phyloP scores from a whole-genome alignment of 2,329 filamentous ascomycete genomes.

The Colletotrichum tanaceti region DNA sequence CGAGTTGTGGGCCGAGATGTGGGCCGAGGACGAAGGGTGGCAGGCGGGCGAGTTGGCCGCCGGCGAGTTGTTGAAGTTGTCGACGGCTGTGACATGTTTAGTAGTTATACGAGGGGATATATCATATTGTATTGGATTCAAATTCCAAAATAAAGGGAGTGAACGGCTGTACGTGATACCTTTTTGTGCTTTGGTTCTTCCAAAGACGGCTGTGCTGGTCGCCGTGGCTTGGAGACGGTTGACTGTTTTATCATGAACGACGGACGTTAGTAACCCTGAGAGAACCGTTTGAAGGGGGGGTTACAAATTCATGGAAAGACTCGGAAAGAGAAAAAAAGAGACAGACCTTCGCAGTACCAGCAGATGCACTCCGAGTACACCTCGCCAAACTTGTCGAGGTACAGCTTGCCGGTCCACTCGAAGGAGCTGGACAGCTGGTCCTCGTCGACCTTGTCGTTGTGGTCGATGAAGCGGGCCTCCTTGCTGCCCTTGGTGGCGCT shows the following conservation, averaged over 20 bases:
- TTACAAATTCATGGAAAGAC: too few relatives aligned
- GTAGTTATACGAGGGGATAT: too few relatives aligned
- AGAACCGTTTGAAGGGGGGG: background rate
- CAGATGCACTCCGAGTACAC: conserved; percentile 83
- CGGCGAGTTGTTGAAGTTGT: conserved; percentile 62
- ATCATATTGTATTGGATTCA: too few relatives aligned
- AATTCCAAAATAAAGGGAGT: too few relatives aligned
- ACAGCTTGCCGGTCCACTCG: conserved; percentile 77
- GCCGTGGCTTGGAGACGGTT: conserved; percentile 68
- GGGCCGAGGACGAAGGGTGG: conserved; percentile 68
- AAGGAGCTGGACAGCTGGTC: conserved; percentile 72
- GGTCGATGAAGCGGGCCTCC: conserved; percentile 74
- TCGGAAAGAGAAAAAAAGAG: too few relatives aligned
- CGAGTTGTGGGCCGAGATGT: conserved; percentile 80
- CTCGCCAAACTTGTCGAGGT: conserved; percentile 72
- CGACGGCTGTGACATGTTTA: conserved; percentile 41
- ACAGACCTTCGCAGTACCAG: conserved; percentile 80
- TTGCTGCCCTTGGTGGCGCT: conserved; percentile 38
- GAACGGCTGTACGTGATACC: too few relatives aligned
- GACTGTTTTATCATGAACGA: conserved; percentile 46
- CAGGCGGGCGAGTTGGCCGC: conserved; percentile 56
- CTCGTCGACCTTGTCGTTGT: conserved; percentile 86
- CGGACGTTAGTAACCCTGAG: background rate
- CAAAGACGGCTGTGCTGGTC: conserved; percentile 57
- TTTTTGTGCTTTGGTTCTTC: conserved; percentile 59